phyloP scores from a whole-genome alignment of 768 basidiomycete genomes.

The Collybia mongolica region DNA sequence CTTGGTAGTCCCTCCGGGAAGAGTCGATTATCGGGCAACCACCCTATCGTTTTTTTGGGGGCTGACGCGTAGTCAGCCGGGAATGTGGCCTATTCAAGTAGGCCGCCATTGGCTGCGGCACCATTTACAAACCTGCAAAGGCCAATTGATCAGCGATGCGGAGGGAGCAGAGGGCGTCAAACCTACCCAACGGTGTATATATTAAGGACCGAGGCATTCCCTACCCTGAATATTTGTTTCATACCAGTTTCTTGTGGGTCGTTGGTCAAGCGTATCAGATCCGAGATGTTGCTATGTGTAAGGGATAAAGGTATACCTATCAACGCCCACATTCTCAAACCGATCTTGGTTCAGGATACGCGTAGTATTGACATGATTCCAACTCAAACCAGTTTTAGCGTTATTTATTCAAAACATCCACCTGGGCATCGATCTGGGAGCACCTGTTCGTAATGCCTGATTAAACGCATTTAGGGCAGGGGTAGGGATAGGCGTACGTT shows the following conservation, averaged over 20 bases:
- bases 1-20: conserved; percentile 37
- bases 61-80: conserved; percentile 34
- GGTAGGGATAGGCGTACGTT: conserved; percentile 25
- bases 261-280: neutral
- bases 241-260: conserved; percentile 38
- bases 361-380: conserved; percentile 37
- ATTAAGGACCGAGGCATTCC: conserved; percentile 34
- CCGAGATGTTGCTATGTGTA: neutral
- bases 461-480: neutral
- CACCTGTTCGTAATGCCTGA: conserved; percentile 13
- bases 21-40: conserved; percentile 32
- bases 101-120: conserved; percentile 23
- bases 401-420: conserved; percentile 42
- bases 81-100: conserved; percentile 52
- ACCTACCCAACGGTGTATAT: conserved; percentile 35
- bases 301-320: conserved; percentile 16
- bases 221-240: conserved; percentile 40
- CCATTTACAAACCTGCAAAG: conserved; percentile 16
- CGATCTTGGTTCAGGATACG: conserved; percentile 44
- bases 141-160: conserved; percentile 11
- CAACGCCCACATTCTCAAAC: conserved; percentile 43
- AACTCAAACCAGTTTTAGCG: conserved; percentile 33
- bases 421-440: conserved; percentile 30
- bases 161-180: conserved; percentile 7
- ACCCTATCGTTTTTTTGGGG: conserved; percentile 47